Base-by-base conservation (phyloP, 2,329 filamentous ascomycete species). In the Epichloe elymi region DNA sequence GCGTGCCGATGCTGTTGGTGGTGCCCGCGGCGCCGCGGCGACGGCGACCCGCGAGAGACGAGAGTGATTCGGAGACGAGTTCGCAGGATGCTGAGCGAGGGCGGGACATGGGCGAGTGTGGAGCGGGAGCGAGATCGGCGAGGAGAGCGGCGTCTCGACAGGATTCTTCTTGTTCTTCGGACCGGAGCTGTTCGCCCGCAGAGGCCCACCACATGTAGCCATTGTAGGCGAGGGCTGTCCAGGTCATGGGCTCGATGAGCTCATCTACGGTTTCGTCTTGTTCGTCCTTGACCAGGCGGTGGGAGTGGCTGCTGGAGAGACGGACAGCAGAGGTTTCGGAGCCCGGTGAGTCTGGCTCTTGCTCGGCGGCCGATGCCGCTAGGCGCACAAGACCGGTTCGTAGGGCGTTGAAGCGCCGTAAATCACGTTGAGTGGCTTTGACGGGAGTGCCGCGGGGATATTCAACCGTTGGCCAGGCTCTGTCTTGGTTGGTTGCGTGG, bases 151-250 rank as follows among this genome's bases (percentile, higher is more conserved):
- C 70, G 59, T 84, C 81, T 44, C 71, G 72, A 44, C 70, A 73
- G 46, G 68, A 63, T 58, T 81, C 78, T 56, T 83, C 80, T 19
- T 77, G 73, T 55, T 82, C 76, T 49, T 80, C 77, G 47, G 78
- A 73, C 17, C 76, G 73, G 7, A 77, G 70, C 64, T 84, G 79
- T 66, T 93, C 87, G 52, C 86, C 87, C 0, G 87, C 86, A 15
- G 83, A 88, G 2, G 87, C 86, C 87, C 88, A 93, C 87, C 87
- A 93, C 78, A 91, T 88, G 70, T 91, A 90, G 23, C 85, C 83
- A 50, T 79, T 80, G 67, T 91, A 93, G 5, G 87, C 87, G 26
- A 91, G 76, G 1, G 84, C 81, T 0, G 84, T 75, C 87, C 82
- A 86, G 41, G 76, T 82, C 40, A 76, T 64, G 2, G 82, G 81